Percentiles rank a stretch among this genome's conserved stretches.
phyloP scores from a whole-genome alignment of 176 grass and related monocot species.

The Eragrostis curvula region DNA sequence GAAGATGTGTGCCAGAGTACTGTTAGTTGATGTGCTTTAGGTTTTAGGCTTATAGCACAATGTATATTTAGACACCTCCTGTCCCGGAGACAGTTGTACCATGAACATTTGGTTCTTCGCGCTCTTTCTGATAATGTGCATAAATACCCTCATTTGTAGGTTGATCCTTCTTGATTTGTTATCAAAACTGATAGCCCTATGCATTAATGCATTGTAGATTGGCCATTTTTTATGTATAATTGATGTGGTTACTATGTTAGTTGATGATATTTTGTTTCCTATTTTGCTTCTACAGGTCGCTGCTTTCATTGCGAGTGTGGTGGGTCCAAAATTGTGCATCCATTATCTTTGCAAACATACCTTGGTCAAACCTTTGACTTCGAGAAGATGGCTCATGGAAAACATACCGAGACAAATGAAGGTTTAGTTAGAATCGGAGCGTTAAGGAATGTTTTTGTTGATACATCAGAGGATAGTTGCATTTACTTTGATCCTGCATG shows the following conservation, averaged over 20 bases:
- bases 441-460: too few species aligned
- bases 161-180: neutral
- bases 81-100: neutral
- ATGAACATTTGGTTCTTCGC: neutral
- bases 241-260: too few species aligned
- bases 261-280: neutral
- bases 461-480: too few species aligned
- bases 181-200: neutral
- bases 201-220: too few species aligned
- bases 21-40: neutral
- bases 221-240: neutral
- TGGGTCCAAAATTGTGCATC: too few species aligned
- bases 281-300: neutral
- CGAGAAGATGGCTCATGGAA: neutral
- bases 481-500: too few species aligned
- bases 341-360: too few species aligned
- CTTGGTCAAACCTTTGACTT: too few species aligned
- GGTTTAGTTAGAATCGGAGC: too few species aligned
- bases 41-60: neutral
- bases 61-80: neutral
- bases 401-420: neutral
- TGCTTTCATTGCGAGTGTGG: too few species aligned
- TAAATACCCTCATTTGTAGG: neutral
- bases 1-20: neutral
- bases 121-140: neutral